Percentiles rank a stretch among this genome's conserved stretches.
Evolutionary conservation across 805 yeast species (phyloP).

Genomic region (Millerago galiae): DNA sequence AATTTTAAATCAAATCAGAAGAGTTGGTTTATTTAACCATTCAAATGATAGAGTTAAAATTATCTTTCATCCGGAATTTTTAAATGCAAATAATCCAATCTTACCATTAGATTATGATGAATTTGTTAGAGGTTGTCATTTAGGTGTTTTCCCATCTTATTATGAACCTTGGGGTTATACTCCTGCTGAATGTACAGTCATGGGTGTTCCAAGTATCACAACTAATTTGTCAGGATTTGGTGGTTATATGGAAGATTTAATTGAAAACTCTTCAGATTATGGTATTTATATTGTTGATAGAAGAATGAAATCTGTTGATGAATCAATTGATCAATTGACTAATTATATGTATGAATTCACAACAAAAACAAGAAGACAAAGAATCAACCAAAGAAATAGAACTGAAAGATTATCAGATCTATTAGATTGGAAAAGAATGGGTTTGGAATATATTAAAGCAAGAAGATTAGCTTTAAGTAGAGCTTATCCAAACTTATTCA

Average conservation of each 20-base stretch:
- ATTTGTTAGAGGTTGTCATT: conserved; percentile 94
- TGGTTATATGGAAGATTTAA: conserved; percentile 96
- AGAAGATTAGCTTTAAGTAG: conserved; percentile 85
- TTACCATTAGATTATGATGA: conserved; percentile 93
- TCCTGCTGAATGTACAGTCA: conserved; percentile 98
- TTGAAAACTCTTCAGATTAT: conserved; percentile 89
- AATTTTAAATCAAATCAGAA: conserved; percentile 81
- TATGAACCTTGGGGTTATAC: conserved; percentile 99
- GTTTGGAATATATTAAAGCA: conserved; percentile 91
- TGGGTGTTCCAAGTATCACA: conserved; percentile 98
- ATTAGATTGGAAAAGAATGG: conserved; percentile 98
- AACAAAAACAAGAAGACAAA: conserved; percentile 86
- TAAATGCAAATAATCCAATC: conserved; percentile 91
- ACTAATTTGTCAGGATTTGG: conserved; percentile 96
- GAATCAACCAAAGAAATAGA: conserved; percentile 96
- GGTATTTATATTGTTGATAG: conserved; percentile 97
- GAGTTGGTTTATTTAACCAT: conserved; percentile 84
- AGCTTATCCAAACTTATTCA: conserved; percentile 84
- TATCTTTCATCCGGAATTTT: conserved; percentile 95
- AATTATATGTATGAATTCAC: conserved; percentile 87
- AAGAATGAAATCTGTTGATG: conserved; percentile 86
- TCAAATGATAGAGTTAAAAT: conserved; percentile 90
- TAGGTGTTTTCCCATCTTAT: conserved; percentile 97
- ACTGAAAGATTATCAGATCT: conserved; percentile 90
- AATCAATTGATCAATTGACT: conserved; percentile 83